Base-by-base conservation (phyloP, 2,329 filamentous ascomycete species). In the Aspergillus arachidicola region DNA sequence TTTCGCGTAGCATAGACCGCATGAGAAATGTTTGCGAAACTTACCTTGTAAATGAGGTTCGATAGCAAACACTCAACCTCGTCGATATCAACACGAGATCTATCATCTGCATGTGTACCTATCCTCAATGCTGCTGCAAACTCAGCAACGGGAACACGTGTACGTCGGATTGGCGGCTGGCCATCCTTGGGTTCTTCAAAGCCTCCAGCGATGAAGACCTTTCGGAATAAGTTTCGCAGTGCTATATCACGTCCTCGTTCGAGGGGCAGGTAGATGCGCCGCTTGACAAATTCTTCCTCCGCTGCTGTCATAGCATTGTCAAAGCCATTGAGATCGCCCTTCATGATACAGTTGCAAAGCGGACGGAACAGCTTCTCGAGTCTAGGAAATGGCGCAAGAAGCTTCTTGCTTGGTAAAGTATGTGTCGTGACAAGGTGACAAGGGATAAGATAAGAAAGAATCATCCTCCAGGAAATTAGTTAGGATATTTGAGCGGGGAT, bases 1-100 rank as follows among this genome's bases (percentile, higher is more conserved):
- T 41, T 16, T n/a, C 46, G 16, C 2, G 14, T 30, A 30, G 23
- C 9, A 30, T 50, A 11, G 6, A 19, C 28, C n/a, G 21, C 7
- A 14, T 30, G 28, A 5, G 9, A 30, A 51, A 6, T 2, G 7
- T 11, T 19, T 32, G 14, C 7, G 4, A 11, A 28, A 79, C 82
- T 64, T 79, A 96, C 94, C 88, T 98, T 99, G 83, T 98, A 99
- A 66, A 99, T 97, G 86, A 97, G 92, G 76, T 97, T 98, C 32
- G 95, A 93, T 72, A 99, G 76, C 71, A 97, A 81, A 77, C 95
- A 99, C 78, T 99, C 96, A 4, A 98, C 94, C 78, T 99, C 95
- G 74, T 99, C 96, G 36, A 86, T 85, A 71, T 97, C 95, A 38
- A 96, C 83, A 38, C 83, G 80, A 73, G 91, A 79, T 72, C 82